These are phyloP conservation scores for Globisporangium carolinianum DNA, from an alignment of 352 stramenopile genomes.

Conservation along the genomic window DNA sequence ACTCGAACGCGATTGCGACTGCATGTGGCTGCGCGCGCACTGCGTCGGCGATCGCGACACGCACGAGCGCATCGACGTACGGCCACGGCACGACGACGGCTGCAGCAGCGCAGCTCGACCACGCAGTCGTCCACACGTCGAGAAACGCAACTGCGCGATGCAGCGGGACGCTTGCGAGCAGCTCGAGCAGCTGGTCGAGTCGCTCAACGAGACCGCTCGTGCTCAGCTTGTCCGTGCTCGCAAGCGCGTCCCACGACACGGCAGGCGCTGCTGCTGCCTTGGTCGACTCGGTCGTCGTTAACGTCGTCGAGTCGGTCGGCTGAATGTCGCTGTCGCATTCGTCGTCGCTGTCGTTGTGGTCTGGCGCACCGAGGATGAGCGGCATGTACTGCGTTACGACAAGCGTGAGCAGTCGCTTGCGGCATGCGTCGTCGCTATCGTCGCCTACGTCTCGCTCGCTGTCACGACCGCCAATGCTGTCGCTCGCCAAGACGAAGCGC, in stretches of 20 bases:
- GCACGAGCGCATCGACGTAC: slow-evolving; percentile 31
- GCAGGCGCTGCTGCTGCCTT: background rate
- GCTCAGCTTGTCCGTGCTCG: slow-evolving; percentile 17
- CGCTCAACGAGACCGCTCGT: slow-evolving; percentile 17
- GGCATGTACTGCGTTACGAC: slow-evolving; percentile 38
- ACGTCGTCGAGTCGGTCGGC: slow-evolving; percentile 1
- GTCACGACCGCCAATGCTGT: slow-evolving; percentile 17
- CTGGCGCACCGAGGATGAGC: slow-evolving; percentile 41
- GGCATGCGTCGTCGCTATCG: background rate
- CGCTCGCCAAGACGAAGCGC: slow-evolving; percentile 35
- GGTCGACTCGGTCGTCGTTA: slow-evolving; percentile 6
- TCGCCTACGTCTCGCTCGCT: background rate
- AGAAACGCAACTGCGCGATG: slow-evolving; percentile 25
- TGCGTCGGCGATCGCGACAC: slow-evolving; percentile 3
- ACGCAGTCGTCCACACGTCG: slow-evolving; percentile 35
- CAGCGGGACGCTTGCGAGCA: slow-evolving; percentile 6
- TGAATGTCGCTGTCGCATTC: too few relatives aligned
- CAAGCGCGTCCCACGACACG: background rate
- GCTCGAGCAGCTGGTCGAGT: slow-evolving; percentile 11
- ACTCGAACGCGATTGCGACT: slow-evolving; percentile 9
- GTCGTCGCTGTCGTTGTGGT: slow-evolving; percentile 10
- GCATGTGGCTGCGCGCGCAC: too few relatives aligned
- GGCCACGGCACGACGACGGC: slow-evolving; percentile 25
- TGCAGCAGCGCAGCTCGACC: slow-evolving; percentile 19
- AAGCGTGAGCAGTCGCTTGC: slow-evolving; percentile 18